Evolutionary conservation across 495 filamentous ascomycete species (phyloP), one percentile per base, ranked within the genome.

Genomic region (Aspergillus carlsbadensis): DNA sequence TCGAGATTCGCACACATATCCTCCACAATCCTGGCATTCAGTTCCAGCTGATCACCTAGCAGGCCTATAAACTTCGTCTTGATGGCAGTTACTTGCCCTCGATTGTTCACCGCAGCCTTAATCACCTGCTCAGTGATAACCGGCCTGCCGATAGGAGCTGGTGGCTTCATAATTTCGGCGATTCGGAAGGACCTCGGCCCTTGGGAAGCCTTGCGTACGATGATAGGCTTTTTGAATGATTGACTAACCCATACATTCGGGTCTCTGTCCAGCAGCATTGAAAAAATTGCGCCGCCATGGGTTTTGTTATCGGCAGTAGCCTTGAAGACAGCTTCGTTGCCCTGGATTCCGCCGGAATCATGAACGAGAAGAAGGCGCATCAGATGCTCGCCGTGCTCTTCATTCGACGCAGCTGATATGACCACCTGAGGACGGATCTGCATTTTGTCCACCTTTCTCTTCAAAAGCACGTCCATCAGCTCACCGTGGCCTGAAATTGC

Each of bases 1-100:
- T 49, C 45, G 6, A 49, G 45, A 17, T 31, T 29, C 13, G 21
- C 21, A 17, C 45, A 49, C 20, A 49, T 49, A 49, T 49, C 20
- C 14, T 29, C 21, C 7, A 49, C 20, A 10, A 31, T 31, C 10
- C 7, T 10, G 13, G 26, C 21, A 34, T 29, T 17, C 26, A 49
- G 22, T 17, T 13, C 13, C 45, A 34, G 10, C 8, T n/a, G n/a
- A 17, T 3, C 11, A 10, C 26, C 26, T 17, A 34, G 7, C 8
- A 11, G 18, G 26, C 33, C 24, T 29, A 49, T 5, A 5, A 49
- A 15, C 13, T 29, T 6, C 6, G 21, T 33, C 45, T 29, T 49
- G 21, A 49, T 49, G 20, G 45, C 7, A 31, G 7, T 29, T 18
- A 11, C 11, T 14, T 39, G 36, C 36, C 45, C 29, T 13, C n/a